phyloP scores from a whole-genome alignment of 164 flowering plant genomes.

The Echeveria elegans region DNA sequence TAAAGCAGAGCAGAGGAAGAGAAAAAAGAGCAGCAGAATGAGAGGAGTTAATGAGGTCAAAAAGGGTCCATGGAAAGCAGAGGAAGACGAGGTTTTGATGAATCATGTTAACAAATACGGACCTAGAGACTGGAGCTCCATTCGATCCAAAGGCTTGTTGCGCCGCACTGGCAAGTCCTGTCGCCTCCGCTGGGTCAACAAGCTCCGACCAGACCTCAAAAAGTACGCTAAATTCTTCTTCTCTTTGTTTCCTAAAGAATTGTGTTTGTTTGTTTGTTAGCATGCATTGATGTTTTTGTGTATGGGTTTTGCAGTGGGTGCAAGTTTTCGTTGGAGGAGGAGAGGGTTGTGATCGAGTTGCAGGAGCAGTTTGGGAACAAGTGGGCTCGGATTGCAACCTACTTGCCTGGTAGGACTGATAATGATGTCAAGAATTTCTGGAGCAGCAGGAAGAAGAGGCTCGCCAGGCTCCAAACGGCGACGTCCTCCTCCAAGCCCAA shows the following conservation, averaged over 20 bases:
- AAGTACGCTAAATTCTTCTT: conserved; percentile 30
- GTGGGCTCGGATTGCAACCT: conserved; percentile 56
- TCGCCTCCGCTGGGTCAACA: conserved; percentile 95
- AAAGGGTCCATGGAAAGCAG: conserved; percentile 92
- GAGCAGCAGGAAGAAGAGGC: conserved; percentile 60
- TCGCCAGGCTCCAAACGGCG: background rate
- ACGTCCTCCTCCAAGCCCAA: background rate
- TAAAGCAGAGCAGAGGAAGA: conserved; percentile 4
- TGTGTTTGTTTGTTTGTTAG: background rate
- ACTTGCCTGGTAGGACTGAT: conserved; percentile 52
- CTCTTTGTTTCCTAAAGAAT: too few relatives aligned
- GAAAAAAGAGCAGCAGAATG: conserved; percentile 12
- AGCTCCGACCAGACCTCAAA: conserved; percentile 86
- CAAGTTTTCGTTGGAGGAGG: conserved; percentile 57
- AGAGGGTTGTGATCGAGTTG: conserved; percentile 47
- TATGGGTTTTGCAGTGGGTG: conserved; percentile 26
- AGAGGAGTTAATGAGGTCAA: conserved; percentile 20
- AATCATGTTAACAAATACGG: conserved; percentile 66
- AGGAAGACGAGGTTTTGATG: conserved; percentile 74
- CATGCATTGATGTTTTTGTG: background rate
- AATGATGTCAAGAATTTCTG: conserved; percentile 67
- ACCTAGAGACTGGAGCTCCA: conserved; percentile 97
- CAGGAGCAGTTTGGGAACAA: conserved; percentile 53
- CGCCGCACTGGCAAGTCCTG: conserved; percentile 93
- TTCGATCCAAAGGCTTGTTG: conserved; percentile 93